Evolutionary conservation across 108 stramenopile species (phyloP), one percentile per base, ranked within the genome.

Genomic region (Cyclotella cryptica): DNA sequence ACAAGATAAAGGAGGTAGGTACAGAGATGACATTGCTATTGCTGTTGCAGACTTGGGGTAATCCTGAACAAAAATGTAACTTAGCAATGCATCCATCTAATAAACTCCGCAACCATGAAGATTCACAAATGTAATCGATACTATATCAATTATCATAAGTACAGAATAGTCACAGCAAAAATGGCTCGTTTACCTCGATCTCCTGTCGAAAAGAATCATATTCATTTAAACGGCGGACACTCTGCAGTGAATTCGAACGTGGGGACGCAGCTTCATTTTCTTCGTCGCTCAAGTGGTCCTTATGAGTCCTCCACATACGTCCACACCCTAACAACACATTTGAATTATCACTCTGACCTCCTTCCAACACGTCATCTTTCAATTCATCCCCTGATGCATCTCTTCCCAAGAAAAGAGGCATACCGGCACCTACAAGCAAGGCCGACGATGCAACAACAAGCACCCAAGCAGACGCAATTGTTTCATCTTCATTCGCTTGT

Each of bases 1-100:
- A 35, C 51, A 83, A 43, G 86, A 83, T 52, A 86, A 83, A 52
- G 66, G 84, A 21, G 88, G 91, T 21, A 58, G 71, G 21, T 96
- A 96, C 66, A 84, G 95, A 42, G 95, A 96, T 60, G 95, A 96
- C 53, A 93, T 96, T 75, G 88, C 91, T 1, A 90, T 96, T 41
- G 85, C 90, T 43, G 83, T 90, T 27, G 75, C 81, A 27, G 81
- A 82, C 41, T 62, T 80, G 46, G 54, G 27, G 5, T 53, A 39
- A 66, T 47, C 13, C 24, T 8, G 30, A 63, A 35, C 61, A n/a
- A n/a, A n/a, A n/a, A 14, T 58, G 35, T 35, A 35, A 35, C 4
- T 35, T n/a, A n/a, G n/a, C 35, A 6, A 35, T 5, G 35, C 35
- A 35, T 35, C 35, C 35, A 35, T 35, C 35, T 35, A 35, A 6